These are phyloP conservation scores for Collybia sordida DNA, from an alignment of 768 basidiomycete species.

Conservation along the genomic window DNA sequence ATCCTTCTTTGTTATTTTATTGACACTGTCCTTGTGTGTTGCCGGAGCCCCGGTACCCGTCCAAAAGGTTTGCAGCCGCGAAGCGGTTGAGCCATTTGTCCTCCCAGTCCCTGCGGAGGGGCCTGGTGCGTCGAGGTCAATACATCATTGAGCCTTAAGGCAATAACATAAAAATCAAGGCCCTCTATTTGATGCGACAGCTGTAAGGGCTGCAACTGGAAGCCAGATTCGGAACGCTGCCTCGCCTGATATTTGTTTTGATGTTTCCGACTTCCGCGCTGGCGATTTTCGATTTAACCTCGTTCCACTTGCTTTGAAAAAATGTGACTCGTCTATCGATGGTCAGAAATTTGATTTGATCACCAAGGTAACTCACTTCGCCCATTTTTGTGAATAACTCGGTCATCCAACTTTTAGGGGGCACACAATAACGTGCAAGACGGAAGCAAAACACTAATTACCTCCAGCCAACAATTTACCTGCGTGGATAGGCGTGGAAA, in stretches of 20 bases:
- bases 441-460: slow-evolving; percentile 23
- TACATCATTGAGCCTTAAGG: not conserved
- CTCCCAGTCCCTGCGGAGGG: slow-evolving; percentile 19
- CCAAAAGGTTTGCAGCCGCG: not conserved
- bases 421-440: slow-evolving; percentile 26
- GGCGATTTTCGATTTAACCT: slow-evolving; percentile 31
- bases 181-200: slow-evolving; percentile 26
- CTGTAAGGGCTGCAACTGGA: slow-evolving; percentile 25
- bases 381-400: not conserved
- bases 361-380: slow-evolving; percentile 18
- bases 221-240: slow-evolving; percentile 23
- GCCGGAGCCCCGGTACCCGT: slow-evolving; percentile 5
- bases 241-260: slow-evolving; percentile 24
- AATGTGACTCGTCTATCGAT: slow-evolving; percentile 21
- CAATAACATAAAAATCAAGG: slow-evolving; percentile 6
- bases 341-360: slow-evolving; percentile 33
- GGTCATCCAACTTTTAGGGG: slow-evolving; percentile 13
- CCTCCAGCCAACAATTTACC: slow-evolving; percentile 27
- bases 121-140: slow-evolving; percentile 10
- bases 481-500: slow-evolving; percentile 25
- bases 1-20: slow-evolving; percentile 2
- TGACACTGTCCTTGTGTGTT: slow-evolving; percentile 3
- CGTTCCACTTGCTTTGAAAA: slow-evolving; percentile 24
- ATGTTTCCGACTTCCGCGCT: slow-evolving; percentile 28
- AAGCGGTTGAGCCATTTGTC: slow-evolving; percentile 14